Percentiles rank a stretch among this genome's conserved stretches.
These are phyloP conservation scores for Conticribra guillardii DNA, from an alignment of 108 stramenopile genomes.

Conservation along the genomic window DNA sequence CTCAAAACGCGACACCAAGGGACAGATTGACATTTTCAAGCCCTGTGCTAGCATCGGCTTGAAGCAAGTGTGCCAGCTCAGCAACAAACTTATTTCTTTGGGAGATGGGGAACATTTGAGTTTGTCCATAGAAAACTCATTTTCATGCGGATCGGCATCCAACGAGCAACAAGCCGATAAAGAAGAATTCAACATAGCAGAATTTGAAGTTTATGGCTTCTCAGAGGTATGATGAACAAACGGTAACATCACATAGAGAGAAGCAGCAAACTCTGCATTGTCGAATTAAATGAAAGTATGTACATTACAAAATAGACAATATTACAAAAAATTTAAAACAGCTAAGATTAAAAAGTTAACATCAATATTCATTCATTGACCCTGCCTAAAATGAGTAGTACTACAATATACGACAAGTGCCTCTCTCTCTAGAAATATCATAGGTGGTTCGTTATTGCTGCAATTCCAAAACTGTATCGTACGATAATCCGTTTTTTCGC, in stretches of 20 bases:
- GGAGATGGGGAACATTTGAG: conserved; percentile 2
- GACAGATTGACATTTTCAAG: conserved; percentile 15
- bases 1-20: not conserved
- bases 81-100: conserved; percentile 23
- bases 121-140: conserved; percentile 25
- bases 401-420: no score
- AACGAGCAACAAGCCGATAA: not conserved
- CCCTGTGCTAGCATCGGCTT: conserved; percentile 9
- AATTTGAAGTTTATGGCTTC: conserved; percentile 28
- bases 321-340: no score
- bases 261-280: not conserved
- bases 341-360: no score
- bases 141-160: conserved; percentile 7
- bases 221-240: not conserved
- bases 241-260: not conserved
- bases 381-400: no score
- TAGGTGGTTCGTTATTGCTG: no score
- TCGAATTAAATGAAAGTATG: not conserved
- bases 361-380: no score
- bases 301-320: no score
- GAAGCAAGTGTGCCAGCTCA: conserved; percentile 30
- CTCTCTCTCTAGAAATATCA: no score
- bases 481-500: no score
- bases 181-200: conserved; percentile 19
- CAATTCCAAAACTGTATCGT: no score